Evolutionary conservation across 768 basidiomycete genomes (phyloP).

Genomic region (Brasilioporus rufonigricans): DNA sequence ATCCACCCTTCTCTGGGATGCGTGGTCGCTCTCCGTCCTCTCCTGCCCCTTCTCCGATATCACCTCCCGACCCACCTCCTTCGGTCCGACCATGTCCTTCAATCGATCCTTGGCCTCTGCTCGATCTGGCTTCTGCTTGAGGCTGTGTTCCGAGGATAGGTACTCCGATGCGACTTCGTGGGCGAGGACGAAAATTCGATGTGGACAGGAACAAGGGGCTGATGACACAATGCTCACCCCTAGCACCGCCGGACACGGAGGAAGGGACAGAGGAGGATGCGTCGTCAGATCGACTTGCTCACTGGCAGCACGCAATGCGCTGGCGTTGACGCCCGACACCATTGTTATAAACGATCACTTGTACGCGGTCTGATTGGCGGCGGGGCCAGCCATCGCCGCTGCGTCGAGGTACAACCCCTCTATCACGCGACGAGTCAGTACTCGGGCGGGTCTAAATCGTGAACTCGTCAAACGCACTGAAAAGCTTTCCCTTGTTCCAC

Average conservation of each 20-base stretch:
- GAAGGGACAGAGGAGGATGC: conserved; percentile 18
- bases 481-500: conserved; percentile 81
- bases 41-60: conserved; percentile 85
- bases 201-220: conserved; percentile 70
- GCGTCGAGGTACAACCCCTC: conserved; percentile 62
- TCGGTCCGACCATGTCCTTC: conserved; percentile 81
- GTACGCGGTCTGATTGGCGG: conserved; percentile 74
- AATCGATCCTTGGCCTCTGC: conserved; percentile 63
- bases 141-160: conserved; percentile 47
- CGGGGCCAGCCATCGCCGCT: conserved; percentile 49
- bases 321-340: conserved; percentile 52
- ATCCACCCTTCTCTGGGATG: conserved; percentile 70
- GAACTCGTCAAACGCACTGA: conserved; percentile 44
- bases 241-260: neutral
- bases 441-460: too few relatives aligned
- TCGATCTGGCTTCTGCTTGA: conserved; percentile 67
- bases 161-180: conserved; percentile 59
- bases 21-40: conserved; percentile 64
- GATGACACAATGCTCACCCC: conserved; percentile 38
- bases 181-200: conserved; percentile 66
- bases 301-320: conserved; percentile 56
- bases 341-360: conserved; percentile 87
- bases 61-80: conserved; percentile 76
- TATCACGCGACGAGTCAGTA: conserved; percentile 14
- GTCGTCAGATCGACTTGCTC: conserved; percentile 54